Percentiles rank a stretch among this genome's conserved stretches.
Evolutionary conservation across 2,329 filamentous ascomycete genomes (phyloP).

Genomic region (Cladophialophora yegresii): DNA sequence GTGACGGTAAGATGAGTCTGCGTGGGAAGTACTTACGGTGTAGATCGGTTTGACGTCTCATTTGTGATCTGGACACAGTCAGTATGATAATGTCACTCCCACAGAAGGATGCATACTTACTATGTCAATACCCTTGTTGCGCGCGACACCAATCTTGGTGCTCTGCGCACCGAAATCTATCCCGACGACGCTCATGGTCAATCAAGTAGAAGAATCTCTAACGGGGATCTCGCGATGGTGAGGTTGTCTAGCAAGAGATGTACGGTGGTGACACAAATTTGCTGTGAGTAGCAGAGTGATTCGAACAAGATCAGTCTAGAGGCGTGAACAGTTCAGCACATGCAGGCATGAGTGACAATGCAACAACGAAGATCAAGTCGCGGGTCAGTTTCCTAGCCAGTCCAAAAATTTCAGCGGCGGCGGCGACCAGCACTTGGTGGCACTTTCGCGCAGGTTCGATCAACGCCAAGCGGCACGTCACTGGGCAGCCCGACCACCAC

Average conservation of each 20-base stretch:
- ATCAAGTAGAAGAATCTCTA: slow-evolving; percentile 11
- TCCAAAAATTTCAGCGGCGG: slow-evolving; percentile 15
- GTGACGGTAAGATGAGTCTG: slow-evolving; percentile 7
- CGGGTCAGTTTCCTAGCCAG: not conserved
- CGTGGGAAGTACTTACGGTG: slow-evolving; percentile 72
- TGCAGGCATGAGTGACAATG: slow-evolving; percentile 7
- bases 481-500: not conserved
- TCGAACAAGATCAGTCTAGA: slow-evolving; percentile 3
- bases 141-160: slow-evolving; percentile 94
- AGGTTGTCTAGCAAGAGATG: not conserved
- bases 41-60: slow-evolving; percentile 97
- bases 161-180: slow-evolving; percentile 96
- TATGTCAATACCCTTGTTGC: slow-evolving; percentile 98
- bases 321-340: slow-evolving; percentile 8
- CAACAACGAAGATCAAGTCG: not conserved
- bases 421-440: slow-evolving; percentile 1
- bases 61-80: slow-evolving; percentile 75
- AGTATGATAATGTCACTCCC: slow-evolving; percentile 10
- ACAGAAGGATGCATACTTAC: slow-evolving; percentile 61
- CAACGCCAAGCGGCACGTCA: slow-evolving; percentile 6
- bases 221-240: slow-evolving; percentile 17
- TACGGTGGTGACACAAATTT: not conserved
- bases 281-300: not conserved
- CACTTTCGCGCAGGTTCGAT: slow-evolving; percentile 19
- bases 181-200: slow-evolving; percentile 65